Evolutionary conservation across 176 grass and related monocot genomes (phyloP), one percentile per base, ranked within the genome.

Genomic region (Carex littledalei): DNA sequence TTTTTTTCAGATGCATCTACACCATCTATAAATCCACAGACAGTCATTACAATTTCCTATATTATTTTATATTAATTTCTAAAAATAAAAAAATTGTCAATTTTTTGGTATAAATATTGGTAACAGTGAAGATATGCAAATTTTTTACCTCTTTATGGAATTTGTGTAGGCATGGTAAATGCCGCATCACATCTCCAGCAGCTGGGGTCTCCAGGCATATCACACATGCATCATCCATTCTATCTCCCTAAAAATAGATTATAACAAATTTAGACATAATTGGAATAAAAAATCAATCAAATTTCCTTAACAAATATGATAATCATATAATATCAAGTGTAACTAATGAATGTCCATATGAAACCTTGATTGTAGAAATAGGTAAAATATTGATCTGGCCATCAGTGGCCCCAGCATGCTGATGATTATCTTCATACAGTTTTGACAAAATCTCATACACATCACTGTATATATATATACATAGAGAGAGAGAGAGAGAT

Each of bases 101-200:
- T 41, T 50, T 32, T 32, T 37, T 68, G 14, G 17, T 61, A 18
- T 17, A 14, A 79, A 67, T 14, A 24, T 2, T 47, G 50, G 77
- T 11, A 15, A 72, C 7, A 78, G 14, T 16, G 10, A 59, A 32
- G 34, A 9, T 60, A 66, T 78, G 57, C 12, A 57, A 56, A 6
- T 9, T 17, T 13, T 67, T 24, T 89, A 98, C 96, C 49, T 95
- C 88, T 88, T 93, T 89, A 53, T 98, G 96, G 81, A 98, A 98
- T 65, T 90, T 98, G 84, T 98, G 96, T 15, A 92, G 64, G 60
- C 96, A 98, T 0, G 91, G 96, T 59, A 95, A 82, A 87, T 86
- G 89, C 29, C 93, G 89, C 81, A 98, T 56, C 20, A 57, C 70
- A 74, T 81, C 91, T 49, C 95, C 95, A 85, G 79, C 69, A 72